A percentile compares a stretch with the other conserved stretches of the same genome.
Evolutionary conservation across 2,329 filamentous ascomycete species (phyloP).

Genomic region (Clonostachys rosea): DNA sequence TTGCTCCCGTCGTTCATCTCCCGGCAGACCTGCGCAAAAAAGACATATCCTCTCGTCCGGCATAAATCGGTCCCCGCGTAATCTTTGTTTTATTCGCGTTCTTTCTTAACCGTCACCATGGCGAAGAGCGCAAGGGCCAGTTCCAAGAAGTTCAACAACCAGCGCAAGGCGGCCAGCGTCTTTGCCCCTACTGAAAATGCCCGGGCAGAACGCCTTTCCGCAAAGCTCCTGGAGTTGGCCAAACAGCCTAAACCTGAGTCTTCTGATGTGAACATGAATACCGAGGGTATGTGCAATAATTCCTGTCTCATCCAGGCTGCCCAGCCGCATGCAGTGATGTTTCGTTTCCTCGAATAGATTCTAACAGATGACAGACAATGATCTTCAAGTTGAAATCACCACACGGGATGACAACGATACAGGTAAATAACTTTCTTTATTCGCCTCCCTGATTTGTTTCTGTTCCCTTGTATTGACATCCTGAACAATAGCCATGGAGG

Average conservation of each 20-base stretch:
- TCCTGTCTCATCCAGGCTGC: too few relatives aligned
- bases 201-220: constrained; percentile 76
- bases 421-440: too few relatives aligned
- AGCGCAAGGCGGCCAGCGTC: constrained; percentile 71
- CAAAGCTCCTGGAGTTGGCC: constrained; percentile 78
- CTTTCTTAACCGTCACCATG: constrained; percentile 52
- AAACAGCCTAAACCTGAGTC: constrained; percentile 67
- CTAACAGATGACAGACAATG: too few relatives aligned
- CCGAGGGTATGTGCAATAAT: constrained; percentile 15
- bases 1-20: too few relatives aligned
- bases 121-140: constrained; percentile 83
- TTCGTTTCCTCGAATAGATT: too few relatives aligned
- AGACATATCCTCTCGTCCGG: too few relatives aligned
- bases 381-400: too few relatives aligned
- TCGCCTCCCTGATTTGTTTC: too few relatives aligned
- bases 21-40: too few relatives aligned
- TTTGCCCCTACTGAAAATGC: constrained; percentile 81
- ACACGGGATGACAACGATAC: too few relatives aligned
- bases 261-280: constrained; percentile 44
- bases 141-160: constrained; percentile 77
- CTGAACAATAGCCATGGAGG: constrained; percentile 43
- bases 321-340: too few relatives aligned
- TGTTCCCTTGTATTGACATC: constrained; percentile 2
- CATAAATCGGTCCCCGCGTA: too few relatives aligned
- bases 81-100: constrained; percentile 1